These are phyloP conservation scores for Drechslerella dactyloides DNA, from an alignment of 2,329 filamentous ascomycete genomes.

Conservation along the genomic window DNA sequence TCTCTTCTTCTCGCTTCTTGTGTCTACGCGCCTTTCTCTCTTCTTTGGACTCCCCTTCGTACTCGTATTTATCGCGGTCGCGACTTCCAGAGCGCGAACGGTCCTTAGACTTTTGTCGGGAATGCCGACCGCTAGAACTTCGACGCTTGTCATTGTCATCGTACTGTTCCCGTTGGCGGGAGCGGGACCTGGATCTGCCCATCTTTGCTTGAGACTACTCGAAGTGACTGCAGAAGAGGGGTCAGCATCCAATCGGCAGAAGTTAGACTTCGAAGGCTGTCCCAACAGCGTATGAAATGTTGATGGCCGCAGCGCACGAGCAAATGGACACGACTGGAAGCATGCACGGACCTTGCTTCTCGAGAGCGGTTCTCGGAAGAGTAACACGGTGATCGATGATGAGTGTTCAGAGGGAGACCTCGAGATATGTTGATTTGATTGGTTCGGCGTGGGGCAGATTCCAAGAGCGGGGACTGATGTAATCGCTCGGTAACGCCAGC, in stretches of 20 bases:
- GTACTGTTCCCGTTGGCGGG: slow-evolving; percentile 14
- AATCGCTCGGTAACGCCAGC: slow-evolving; percentile 21
- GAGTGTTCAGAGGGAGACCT: slow-evolving; percentile 19
- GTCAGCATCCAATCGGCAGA: background rate
- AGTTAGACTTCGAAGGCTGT: slow-evolving; percentile 8
- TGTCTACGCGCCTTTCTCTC: slow-evolving; percentile 42
- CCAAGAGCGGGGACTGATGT: slow-evolving; percentile 31
- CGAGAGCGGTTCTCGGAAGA: slow-evolving; percentile 14
- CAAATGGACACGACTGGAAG: background rate
- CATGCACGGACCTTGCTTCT: slow-evolving; percentile 44
- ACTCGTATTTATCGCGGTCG: slow-evolving; percentile 16
- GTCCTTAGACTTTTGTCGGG: slow-evolving; percentile 37
- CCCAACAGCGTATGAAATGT: slow-evolving; percentile 10
- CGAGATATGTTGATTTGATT: slow-evolving; percentile 2
- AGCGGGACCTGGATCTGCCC: slow-evolving; percentile 44
- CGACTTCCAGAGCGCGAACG: slow-evolving; percentile 21
- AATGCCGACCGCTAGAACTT: slow-evolving; percentile 2
- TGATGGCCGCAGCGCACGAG: slow-evolving; percentile 9
- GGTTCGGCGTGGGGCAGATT: background rate
- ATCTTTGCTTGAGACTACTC: slow-evolving; percentile 31
- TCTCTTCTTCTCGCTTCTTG: slow-evolving; percentile 26
- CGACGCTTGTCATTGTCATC: slow-evolving; percentile 12
- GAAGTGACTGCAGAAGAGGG: slow-evolving; percentile 18
- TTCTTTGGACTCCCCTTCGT: slow-evolving; percentile 36
- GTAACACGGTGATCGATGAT: slow-evolving; percentile 11